Base-by-base conservation (phyloP, 768 basidiomycete species). In the Boletus coccyginus region DNA sequence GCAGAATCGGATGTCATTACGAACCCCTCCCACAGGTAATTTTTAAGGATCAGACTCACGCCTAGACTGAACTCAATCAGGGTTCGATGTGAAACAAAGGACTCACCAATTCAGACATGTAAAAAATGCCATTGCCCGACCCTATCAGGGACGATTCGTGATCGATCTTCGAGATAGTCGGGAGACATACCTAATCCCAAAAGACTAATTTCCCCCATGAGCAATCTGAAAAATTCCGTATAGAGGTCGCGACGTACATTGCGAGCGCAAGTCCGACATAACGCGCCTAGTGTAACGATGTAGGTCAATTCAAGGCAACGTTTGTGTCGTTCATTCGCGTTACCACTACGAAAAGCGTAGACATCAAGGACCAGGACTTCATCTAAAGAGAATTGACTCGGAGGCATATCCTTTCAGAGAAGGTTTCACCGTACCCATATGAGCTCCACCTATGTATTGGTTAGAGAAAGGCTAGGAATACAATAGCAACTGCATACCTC, bases 291-390 rank as follows among this genome's bases (percentile, higher is more conserved):
- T 14, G 16, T 7, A 9, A 54, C 16, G 8, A 19, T 21, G 10
- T 5, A 24, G 14, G n/a, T 50, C 7, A 43, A 44, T 10, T 45
- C n/a, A n/a, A 29, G 6, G 41, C 9, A 14, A 0, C 1, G 41
- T 17, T 3, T 11, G 7, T 45, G 40, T 17, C 14, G 16, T 24
- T 41, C 36, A 10, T 36, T 17, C 10, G 40, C 16, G 3, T 47
- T 53, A 62, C 61, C 52, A 52, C 39, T 9, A 62, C n/a, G 38
- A 57, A 62, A 39, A 62, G 53, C 2, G 53, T 52, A 8, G 56
- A 55, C 35, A 46, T 58, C 10, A 8, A 9, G 27, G 60, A 48
- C 61, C 60, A 62, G 5, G 56, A 44, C 19, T 35, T 54, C 59
- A 53, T 43, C 59, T 59, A 35, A n/a, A n/a, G 9, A 50, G 44